Conservation (phyloP, 345 rosid species). For the Jatropha curcas region DNA sequence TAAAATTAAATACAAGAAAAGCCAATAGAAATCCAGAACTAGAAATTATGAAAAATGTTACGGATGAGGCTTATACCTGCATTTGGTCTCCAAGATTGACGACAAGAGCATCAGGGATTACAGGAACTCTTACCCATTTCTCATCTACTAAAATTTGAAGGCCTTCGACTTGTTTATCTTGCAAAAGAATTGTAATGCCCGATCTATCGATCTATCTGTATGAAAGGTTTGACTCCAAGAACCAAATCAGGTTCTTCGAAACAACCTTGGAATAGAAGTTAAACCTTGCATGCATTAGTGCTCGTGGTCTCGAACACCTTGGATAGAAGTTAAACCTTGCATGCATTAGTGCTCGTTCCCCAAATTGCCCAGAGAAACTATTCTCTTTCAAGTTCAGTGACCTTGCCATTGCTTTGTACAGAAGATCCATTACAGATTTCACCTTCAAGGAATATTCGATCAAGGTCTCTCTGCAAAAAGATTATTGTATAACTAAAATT, state of each 20-base stretch:
- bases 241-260: slow-evolving; percentile 31
- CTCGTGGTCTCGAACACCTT: too few relatives aligned
- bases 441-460: slow-evolving; percentile 19
- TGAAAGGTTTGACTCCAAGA: slow-evolving; percentile 27
- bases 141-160: slow-evolving; percentile 5
- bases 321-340: slow-evolving; percentile 29
- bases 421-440: background rate
- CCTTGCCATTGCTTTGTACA: slow-evolving; percentile 29
- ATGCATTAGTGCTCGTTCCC: slow-evolving; percentile 11
- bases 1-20: too few relatives aligned
- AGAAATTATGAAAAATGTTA: too few relatives aligned
- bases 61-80: slow-evolving; percentile 8
- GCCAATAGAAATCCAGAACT: too few relatives aligned
- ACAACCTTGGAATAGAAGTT: too few relatives aligned
- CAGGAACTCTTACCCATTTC: slow-evolving; percentile 13
- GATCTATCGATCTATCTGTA: slow-evolving; percentile 16
- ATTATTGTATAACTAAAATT: too few relatives aligned
- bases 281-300: too few relatives aligned
- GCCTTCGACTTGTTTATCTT: slow-evolving; percentile 5
- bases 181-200: slow-evolving; percentile 14
- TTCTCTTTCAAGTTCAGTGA: slow-evolving; percentile 32
- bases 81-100: slow-evolving; percentile 19
- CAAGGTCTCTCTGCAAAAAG: slow-evolving; percentile 28
- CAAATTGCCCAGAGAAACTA: slow-evolving; percentile 19
- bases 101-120: slow-evolving; percentile 11